These are phyloP conservation scores for Colletotrichum kahawae DNA, from an alignment of 2,329 filamentous ascomycete genomes.

Conservation along the genomic window DNA sequence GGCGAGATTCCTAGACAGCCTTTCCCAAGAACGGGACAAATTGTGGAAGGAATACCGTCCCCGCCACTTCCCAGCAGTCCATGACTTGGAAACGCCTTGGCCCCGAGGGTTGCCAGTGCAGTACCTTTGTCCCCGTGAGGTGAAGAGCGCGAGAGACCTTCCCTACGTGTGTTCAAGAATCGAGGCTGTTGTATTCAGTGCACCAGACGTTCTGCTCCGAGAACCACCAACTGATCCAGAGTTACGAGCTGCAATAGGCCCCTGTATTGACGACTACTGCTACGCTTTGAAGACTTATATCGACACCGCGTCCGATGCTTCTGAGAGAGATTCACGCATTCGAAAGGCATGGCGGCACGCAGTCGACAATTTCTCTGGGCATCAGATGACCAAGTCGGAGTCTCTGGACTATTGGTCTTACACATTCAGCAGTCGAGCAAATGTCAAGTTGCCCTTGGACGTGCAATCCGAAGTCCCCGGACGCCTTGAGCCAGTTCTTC, in stretches of 20 bases:
- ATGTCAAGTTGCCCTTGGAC: not conserved
- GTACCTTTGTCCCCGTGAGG: not conserved
- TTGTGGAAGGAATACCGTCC: not conserved
- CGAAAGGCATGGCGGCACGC: conserved; percentile 1
- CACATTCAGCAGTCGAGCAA: not conserved
- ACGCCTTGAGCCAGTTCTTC: not conserved
- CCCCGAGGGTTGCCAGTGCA: not conserved
- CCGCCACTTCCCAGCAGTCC: not conserved
- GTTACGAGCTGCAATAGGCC: not conserved
- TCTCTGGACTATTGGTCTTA: not conserved
- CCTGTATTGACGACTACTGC: not conserved
- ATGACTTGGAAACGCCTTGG: not conserved
- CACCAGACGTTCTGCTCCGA: not conserved
- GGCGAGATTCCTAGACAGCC: not conserved
- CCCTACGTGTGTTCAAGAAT: not conserved
- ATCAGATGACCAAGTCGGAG: conserved; percentile 15
- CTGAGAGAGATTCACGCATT: not conserved
- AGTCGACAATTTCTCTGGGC: not conserved
- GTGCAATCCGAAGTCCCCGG: not conserved
- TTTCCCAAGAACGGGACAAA: not conserved
- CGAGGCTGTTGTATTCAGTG: not conserved
- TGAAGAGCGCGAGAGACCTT: not conserved
- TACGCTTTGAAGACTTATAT: not conserved
- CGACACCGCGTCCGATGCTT: not conserved
- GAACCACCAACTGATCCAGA: not conserved